These are phyloP conservation scores for Neurospora sp. DNA, from an alignment of 2,329 filamentous ascomycete genomes.

Conservation along the genomic window DNA sequence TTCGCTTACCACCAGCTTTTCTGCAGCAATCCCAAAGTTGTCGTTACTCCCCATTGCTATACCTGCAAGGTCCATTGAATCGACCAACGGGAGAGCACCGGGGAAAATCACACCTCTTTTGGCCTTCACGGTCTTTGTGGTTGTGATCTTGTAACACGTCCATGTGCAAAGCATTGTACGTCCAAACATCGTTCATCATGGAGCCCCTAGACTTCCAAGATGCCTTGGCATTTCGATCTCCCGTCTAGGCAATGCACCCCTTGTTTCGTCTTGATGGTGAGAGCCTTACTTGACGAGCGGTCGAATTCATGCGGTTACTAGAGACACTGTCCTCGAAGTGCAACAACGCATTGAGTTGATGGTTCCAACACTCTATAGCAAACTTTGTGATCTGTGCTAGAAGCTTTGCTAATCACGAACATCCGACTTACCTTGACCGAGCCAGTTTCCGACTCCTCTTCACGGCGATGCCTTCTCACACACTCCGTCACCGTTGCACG, in stretches of 20 bases:
- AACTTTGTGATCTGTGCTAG: not conserved
- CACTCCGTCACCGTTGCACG: not conserved
- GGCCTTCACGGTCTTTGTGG: not conserved
- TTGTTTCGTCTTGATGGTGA: not conserved
- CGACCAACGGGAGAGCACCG: not conserved
- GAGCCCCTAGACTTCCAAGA: not conserved
- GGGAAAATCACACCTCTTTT: not conserved
- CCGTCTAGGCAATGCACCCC: conserved; percentile 16
- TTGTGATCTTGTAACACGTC: not conserved
- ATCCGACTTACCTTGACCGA: not conserved
- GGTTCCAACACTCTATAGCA: not conserved
- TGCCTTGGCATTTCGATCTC: conserved; percentile 19
- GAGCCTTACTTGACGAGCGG: not conserved
- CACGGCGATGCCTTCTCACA: not conserved
- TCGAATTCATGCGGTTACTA: not conserved
- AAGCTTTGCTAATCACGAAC: not conserved
- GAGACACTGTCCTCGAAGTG: not conserved
- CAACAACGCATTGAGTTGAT: not conserved
- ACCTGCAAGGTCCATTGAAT: not conserved
- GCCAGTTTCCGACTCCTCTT: not conserved
- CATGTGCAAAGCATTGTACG: not conserved
- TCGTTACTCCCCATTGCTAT: not conserved
- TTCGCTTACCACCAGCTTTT: conserved; percentile 7
- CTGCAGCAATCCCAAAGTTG: conserved; percentile 9
- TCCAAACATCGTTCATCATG: not conserved